Conservation (phyloP, 2,329 filamentous ascomycete genomes). For the Leptoxyphium fumago region DNA sequence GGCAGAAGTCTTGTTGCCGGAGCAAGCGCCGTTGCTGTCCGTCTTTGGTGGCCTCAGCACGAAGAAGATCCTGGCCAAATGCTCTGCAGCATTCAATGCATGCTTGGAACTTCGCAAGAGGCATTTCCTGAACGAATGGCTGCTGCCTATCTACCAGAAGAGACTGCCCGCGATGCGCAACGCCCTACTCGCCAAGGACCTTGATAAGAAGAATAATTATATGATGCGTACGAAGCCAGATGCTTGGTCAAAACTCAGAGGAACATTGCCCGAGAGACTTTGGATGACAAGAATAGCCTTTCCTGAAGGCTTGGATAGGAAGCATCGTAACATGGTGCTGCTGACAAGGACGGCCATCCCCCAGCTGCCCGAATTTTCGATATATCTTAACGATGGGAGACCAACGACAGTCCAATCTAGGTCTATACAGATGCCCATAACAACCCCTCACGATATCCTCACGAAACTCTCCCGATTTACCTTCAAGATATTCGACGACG, state of each 20-base stretch:
- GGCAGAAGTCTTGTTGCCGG: constrained; percentile 68
- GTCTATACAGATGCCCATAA: constrained; percentile 29
- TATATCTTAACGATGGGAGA: constrained; percentile 55
- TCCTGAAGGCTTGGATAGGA: constrained; percentile 41
- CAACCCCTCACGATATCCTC: constrained; percentile 31
- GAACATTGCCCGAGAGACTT: constrained; percentile 35
- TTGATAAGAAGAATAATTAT: constrained; percentile 61
- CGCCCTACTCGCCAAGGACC: constrained; percentile 65
- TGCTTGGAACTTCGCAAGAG: constrained; percentile 55
- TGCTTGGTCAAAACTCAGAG: constrained; percentile 46
- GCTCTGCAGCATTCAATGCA: constrained; percentile 74
- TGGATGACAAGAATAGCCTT: constrained; percentile 50
- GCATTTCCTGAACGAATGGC: constrained; percentile 54
- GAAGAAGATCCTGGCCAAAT: constrained; percentile 68
- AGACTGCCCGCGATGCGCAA: constrained; percentile 72
- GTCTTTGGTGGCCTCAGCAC: constrained; percentile 47
- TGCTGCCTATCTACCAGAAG: constrained; percentile 60
- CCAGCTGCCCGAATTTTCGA: constrained; percentile 47
- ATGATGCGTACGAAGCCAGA: constrained; percentile 64
- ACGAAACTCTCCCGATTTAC: constrained; percentile 56
- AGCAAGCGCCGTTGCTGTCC: constrained; percentile 54
- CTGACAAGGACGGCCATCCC: constrained; percentile 55
- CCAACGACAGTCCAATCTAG: constrained; percentile 42
- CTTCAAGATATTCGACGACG: constrained; percentile 59
- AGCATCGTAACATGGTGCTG: constrained; percentile 51